Conservation (phyloP, 768 basidiomycete genomes). For the Boletus speciosus region DNA sequence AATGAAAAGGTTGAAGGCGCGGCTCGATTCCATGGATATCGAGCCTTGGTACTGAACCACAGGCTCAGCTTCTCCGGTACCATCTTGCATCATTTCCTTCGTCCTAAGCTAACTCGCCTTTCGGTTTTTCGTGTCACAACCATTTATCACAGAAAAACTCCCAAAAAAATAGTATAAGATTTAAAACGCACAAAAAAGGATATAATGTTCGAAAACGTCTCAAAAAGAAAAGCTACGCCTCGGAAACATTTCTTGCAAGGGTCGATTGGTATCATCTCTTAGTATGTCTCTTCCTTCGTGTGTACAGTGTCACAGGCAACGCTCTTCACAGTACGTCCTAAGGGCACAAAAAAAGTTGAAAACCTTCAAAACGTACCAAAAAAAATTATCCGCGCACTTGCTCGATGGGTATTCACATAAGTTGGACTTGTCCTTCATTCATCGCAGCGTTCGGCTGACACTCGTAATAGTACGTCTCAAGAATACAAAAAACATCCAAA, state of each 20-base stretch:
- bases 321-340: neutral
- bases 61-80: slow-evolving; percentile 1
- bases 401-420: neutral
- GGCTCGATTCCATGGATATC: slow-evolving; percentile 11
- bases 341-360: slow-evolving; percentile 7
- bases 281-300: neutral
- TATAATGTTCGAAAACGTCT: neutral
- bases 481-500: neutral
- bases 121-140: neutral
- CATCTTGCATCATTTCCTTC: neutral
- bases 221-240: neutral
- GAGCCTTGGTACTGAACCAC: slow-evolving; percentile 3
- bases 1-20: slow-evolving; percentile 7
- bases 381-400: neutral
- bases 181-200: slow-evolving; percentile 1
- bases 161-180: neutral
- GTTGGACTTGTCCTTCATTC: neutral
- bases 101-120: neutral
- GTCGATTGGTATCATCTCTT: neutral
- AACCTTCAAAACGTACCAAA: neutral
- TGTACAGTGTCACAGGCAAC: neutral
- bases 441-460: neutral
- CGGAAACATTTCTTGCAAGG: neutral
- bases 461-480: neutral
- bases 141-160: neutral